A percentile compares a stretch with the other conserved stretches of the same genome.
Evolutionary conservation across 495 filamentous ascomycete genomes (phyloP).

Genomic region (Daldinia vernicosa): DNA sequence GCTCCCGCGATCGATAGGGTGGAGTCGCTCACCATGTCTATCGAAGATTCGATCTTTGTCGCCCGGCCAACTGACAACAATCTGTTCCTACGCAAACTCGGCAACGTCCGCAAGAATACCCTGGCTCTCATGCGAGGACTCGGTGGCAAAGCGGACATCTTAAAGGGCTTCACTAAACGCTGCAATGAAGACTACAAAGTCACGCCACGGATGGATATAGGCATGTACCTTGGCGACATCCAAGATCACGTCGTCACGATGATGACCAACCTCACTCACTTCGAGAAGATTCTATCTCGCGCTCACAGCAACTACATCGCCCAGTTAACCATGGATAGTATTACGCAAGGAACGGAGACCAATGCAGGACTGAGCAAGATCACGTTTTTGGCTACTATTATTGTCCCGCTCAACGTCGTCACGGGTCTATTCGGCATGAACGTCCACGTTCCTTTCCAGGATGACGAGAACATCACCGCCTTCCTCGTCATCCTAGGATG

Average conservation of each 20-base stretch:
- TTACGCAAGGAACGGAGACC: conserved; percentile 79
- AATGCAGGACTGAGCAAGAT: conserved; percentile 92
- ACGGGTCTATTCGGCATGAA: conserved; percentile 99
- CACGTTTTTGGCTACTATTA: conserved; percentile 91
- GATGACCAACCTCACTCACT: conserved; percentile 94
- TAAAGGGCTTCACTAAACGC: conserved; percentile 95
- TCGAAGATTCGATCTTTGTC: conserved; percentile 94
- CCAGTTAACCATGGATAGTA: conserved; percentile 89
- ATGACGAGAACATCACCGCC: conserved; percentile 65
- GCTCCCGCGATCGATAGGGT: conserved; percentile 86
- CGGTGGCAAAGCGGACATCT: conserved; percentile 96
- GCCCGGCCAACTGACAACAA: conserved; percentile 89
- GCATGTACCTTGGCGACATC: conserved; percentile 93
- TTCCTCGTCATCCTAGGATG: conserved; percentile 84
- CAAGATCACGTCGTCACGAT: conserved; percentile 99
- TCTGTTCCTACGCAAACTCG: conserved; percentile 84
- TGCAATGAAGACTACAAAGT: conserved; percentile 97
- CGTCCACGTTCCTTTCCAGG: conserved; percentile 77
- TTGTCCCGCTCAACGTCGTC: conserved; percentile 96
- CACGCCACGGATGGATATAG: conserved; percentile 93
- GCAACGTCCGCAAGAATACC: conserved; percentile 89
- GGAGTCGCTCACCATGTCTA: conserved; percentile 86
- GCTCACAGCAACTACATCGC: conserved; percentile 97
- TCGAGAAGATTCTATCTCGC: conserved; percentile 95
- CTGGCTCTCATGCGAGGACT: conserved; percentile 92